Percentiles rank a stretch among this genome's conserved stretches.
phyloP scores from a whole-genome alignment of 2,329 filamentous ascomycete genomes.

The Curvularia spicifera region DNA sequence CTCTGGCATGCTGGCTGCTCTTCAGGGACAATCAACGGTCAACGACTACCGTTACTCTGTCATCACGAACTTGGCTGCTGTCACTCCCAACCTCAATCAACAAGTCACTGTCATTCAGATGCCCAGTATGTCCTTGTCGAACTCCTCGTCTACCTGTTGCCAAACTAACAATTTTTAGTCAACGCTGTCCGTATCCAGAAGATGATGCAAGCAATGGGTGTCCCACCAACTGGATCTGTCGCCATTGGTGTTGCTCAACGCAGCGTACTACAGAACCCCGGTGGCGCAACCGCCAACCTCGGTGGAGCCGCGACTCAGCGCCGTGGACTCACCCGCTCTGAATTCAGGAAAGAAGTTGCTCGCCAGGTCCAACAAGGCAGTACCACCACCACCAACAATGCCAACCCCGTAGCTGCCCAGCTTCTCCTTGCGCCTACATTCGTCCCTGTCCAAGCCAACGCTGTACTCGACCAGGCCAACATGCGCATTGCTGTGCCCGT shows the following conservation, averaged over 20 bases:
- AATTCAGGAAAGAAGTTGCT: constrained; percentile 34
- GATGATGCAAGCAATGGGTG: constrained; percentile 45
- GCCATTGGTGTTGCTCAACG: constrained; percentile 47
- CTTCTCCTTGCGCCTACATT: constrained; percentile 48
- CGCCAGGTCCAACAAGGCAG: constrained; percentile 34
- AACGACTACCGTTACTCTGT: constrained; percentile 49
- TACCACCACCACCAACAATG: constrained; percentile 36
- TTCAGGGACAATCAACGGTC: constrained; percentile 39
- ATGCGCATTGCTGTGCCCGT: constrained; percentile 48
- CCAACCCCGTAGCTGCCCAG: constrained; percentile 43
- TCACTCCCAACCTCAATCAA: constrained; percentile 44
- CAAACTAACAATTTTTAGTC: constrained; percentile 33
- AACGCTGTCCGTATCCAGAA: constrained; percentile 46
- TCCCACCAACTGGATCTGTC: constrained; percentile 41
- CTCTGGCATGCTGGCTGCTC: constrained; percentile 41
- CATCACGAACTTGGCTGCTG: constrained; percentile 42
- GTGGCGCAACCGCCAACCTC: constrained; percentile 44
- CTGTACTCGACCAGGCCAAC: constrained; percentile 46
- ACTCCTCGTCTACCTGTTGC: background rate
- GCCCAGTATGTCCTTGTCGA: constrained; percentile 36
- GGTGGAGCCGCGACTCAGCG: constrained; percentile 30
- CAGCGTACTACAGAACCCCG: constrained; percentile 45
- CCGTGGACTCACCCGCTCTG: constrained; percentile 29
- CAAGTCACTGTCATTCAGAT: constrained; percentile 48
- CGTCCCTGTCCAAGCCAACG: constrained; percentile 43